Evolutionary conservation across 345 rosid genomes (phyloP), one percentile per base, ranked within the genome.

Genomic region (thale cress (Arabidopsis thaliana)): DNA sequence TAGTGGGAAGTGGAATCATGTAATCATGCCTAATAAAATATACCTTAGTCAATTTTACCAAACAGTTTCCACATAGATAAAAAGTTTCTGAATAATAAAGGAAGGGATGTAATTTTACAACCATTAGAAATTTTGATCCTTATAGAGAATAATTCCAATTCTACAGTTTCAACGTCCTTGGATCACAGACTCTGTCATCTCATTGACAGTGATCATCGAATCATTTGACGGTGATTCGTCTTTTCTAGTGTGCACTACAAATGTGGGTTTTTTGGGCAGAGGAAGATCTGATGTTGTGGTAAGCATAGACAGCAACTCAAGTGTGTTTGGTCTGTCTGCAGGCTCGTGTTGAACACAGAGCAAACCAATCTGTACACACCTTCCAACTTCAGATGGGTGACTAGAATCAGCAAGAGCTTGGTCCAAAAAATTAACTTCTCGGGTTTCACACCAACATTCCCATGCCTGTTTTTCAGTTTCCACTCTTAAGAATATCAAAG

Each of bases 231-330:
- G 0, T 38, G 61, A 52, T 16, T 5, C 28, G 40, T 52, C 38
- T 38, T 67, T 25, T 12, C 32, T 5, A 44, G 44, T 56, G n/a
- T 69, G 73, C 53, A 32, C 53, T 24, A 34, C 62, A 72, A 62
- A 62, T 13, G 53, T 63, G 7, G 69, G 76, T 44, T 72, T 34
- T 38, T 65, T 74, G 10, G 78, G 66, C 2, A 28, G 4, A 14
- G 78, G 66, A 44, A 74, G 71, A 52, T 65, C 55, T 46, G 71
- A 45, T 8, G 78, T 74, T n/a, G 71, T 23, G 34, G 65, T 65
- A 1, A 74, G 37, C 78, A 74, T 65, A 0, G 71, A 65, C 59
- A 74, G 2, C 0, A 74, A 38, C 36, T 64, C 49, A 44, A 45
- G 65, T 1, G 71, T 74, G 41, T 65, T 74, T 2, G 78, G 70